Evolutionary conservation across 257 asterid genomes (phyloP).

Genomic region (Anisodus tanguticus): DNA sequence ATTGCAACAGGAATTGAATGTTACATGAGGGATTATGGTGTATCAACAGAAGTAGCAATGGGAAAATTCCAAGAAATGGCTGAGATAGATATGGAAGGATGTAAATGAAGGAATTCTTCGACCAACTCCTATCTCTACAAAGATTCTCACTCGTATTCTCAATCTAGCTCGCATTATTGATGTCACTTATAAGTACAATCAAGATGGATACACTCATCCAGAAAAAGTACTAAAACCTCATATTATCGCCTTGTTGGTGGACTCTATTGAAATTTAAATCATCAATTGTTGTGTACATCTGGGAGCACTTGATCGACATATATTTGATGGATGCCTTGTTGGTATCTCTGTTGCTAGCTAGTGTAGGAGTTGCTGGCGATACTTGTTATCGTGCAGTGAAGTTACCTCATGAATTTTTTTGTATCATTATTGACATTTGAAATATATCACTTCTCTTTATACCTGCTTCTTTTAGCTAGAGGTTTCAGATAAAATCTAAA

Average conservation of each 20-base stretch:
- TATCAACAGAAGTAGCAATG: constrained; percentile 47
- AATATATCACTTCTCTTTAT: neutral
- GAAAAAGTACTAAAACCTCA: constrained; percentile 48
- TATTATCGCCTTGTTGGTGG: constrained; percentile 38
- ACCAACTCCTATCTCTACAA: constrained; percentile 33
- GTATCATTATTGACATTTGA: neutral
- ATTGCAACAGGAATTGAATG: constrained; percentile 54
- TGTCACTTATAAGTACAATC: constrained; percentile 43
- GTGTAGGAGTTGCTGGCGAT: neutral
- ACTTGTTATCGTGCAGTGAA: neutral
- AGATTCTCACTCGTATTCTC: constrained; percentile 37
- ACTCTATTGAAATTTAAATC: constrained; percentile 15
- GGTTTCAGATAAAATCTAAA: too few species aligned
- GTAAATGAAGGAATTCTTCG: constrained; percentile 47
- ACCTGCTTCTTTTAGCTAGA: neutral
- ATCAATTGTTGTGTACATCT: neutral
- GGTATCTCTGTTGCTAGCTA: neutral
- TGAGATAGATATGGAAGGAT: constrained; percentile 57
- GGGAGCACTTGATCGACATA: neutral
- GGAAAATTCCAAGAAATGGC: constrained; percentile 39
- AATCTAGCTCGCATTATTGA: constrained; percentile 48
- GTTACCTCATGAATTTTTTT: neutral
- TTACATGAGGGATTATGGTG: constrained; percentile 52
- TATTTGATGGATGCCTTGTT: neutral
- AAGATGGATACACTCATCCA: constrained; percentile 59